Base-by-base conservation (phyloP, 2,329 filamentous ascomycete species). In the Zarea fungicola region DNA sequence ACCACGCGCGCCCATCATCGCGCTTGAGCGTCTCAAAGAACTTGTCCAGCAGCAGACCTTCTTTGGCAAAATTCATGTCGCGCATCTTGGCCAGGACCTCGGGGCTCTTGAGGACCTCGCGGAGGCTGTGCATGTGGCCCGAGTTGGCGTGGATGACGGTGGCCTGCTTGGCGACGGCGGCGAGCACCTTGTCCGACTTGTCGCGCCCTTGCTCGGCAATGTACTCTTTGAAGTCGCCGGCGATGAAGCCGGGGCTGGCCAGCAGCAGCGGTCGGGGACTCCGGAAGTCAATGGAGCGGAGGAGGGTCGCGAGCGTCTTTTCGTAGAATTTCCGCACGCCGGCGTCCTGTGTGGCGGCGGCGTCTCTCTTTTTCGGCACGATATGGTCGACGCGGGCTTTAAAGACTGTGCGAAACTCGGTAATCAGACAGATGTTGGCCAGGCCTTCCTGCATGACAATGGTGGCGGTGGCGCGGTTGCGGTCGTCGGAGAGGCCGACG, bases 391-490 rank as follows among this genome's bases (percentile, higher is more conserved):
- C 61, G 21, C 65, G 61, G 42, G 66, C 62, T 57, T 87, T 84
- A 49, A 90, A 67, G 23, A 92, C 77, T 4, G 87, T 92, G 57
- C 89, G 85, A 64, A 85, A 84, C 61, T 89, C 83, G 3, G 86
- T 91, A 48, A 93, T 86, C 19, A 91, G 75, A 65, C 87, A 92
- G 55, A 93, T 87, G 64, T 91, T 89, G 50, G 89, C 87, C 14
- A 87, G 67, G 14, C 87, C 87, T 60, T 97, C 92, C 59, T 95
- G 88, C 86, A 99, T 92, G 21, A 97, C 87, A 1, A 97, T 85
- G 0, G 93, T 92, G 48, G 90, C 89, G 16, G 95, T 78, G 53
- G 92, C 86, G 1, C 89, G 90, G 53, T 87, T 83, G 60, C 85
- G 84, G 55, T 89, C 85, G 57, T 87, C 82, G 58, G 88, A 84